Evolutionary conservation across 73 alveolate species (phyloP).

Genomic region (Effrenium voratum): DNA sequence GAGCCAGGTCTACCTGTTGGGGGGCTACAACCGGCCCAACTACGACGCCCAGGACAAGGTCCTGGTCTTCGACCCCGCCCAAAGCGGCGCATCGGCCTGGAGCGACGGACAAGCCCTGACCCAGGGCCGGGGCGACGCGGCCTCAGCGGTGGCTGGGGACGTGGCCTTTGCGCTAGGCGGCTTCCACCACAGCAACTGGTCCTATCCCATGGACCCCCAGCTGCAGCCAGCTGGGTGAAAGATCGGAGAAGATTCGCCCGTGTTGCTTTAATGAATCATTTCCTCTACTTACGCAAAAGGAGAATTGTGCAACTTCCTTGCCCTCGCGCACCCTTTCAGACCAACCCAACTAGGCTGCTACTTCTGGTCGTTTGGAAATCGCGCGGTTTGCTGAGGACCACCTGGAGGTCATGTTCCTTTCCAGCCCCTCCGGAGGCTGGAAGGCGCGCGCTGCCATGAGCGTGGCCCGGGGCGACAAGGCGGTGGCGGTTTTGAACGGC

Average conservation of each 20-base stretch:
- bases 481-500: slow-evolving; percentile 67
- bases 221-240: background rate
- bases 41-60: background rate
- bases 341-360: background rate
- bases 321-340: background rate
- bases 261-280: background rate
- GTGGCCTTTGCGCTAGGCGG: slow-evolving; percentile 78
- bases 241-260: background rate
- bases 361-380: background rate
- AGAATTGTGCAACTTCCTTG: background rate
- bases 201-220: slow-evolving; percentile 56
- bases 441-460: slow-evolving; percentile 54
- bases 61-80: slow-evolving; percentile 5
- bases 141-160: background rate
- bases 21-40: slow-evolving; percentile 26
- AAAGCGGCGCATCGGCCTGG: slow-evolving; percentile 28
- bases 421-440: slow-evolving; percentile 49
- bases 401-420: slow-evolving; percentile 29
- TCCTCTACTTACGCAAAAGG: background rate
- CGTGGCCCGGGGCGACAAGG: slow-evolving; percentile 65
- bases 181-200: slow-evolving; percentile 53
- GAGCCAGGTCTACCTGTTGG: no score
- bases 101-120: slow-evolving; percentile 18
- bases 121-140: slow-evolving; percentile 68
- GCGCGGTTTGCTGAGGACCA: background rate